A percentile compares a stretch with the other conserved stretches of the same genome.
phyloP scores from a whole-genome alignment of 106 monocot species.

The Chionographis japonica region DNA sequence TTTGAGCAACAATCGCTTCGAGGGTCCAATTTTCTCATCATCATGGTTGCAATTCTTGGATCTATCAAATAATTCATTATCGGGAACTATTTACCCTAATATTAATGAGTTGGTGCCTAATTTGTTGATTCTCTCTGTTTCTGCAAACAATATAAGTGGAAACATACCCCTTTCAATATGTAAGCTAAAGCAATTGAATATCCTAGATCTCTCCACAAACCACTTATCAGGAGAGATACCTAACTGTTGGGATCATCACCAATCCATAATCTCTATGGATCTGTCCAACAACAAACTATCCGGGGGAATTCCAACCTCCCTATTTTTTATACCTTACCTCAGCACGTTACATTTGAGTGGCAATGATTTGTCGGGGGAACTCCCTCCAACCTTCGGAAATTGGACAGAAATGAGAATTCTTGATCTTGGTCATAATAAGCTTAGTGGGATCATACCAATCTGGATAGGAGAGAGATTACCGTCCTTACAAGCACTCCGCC shows the following conservation, averaged over 20 bases:
- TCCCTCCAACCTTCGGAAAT: too few relatives aligned
- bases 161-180: conserved; percentile 23
- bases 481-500: conserved; percentile 3
- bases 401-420: not conserved
- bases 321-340: conserved; percentile 8
- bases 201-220: conserved; percentile 39
- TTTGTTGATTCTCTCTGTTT: conserved; percentile 6
- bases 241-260: conserved; percentile 17
- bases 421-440: conserved; percentile 21
- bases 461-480: conserved; percentile 22
- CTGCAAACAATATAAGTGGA: conserved; percentile 10
- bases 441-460: conserved; percentile 15
- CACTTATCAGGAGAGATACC: conserved; percentile 31
- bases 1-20: conserved; percentile 16
- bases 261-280: not conserved
- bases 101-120: not conserved
- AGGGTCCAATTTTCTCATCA: conserved; percentile 1
- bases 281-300: conserved; percentile 28
- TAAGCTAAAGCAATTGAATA: conserved; percentile 3
- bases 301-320: conserved; percentile 21
- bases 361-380: conserved; percentile 9
- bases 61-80: conserved; percentile 18
- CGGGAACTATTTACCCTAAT: conserved; percentile 8
- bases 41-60: not conserved
- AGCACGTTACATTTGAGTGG: conserved; percentile 23